Conservation (phyloP, 2,329 filamentous ascomycete genomes). For the Trichocomaceae sp. region DNA sequence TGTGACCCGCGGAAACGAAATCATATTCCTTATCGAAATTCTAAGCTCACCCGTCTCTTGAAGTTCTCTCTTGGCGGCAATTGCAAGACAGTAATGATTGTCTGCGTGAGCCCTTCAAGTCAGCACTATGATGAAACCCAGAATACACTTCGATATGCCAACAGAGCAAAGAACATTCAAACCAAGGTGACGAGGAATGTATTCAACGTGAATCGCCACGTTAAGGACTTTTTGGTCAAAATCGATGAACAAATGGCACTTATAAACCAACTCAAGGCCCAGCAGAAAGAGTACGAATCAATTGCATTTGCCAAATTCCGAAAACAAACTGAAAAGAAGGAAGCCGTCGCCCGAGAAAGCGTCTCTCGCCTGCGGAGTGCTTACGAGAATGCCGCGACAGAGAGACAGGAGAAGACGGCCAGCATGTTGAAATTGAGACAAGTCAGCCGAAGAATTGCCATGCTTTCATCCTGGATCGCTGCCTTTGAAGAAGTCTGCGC, state of each 20-base stretch:
- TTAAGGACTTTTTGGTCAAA: conserved; percentile 98
- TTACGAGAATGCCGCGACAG: conserved; percentile 70
- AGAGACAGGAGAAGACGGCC: conserved; percentile 70
- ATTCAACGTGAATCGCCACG: conserved; percentile 97
- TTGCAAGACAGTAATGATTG: conserved; percentile 99
- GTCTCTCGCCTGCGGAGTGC: conserved; percentile 71
- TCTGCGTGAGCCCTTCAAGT: conserved; percentile 93
- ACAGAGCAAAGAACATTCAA: conserved; percentile 98
- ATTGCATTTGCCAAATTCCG: conserved; percentile 80
- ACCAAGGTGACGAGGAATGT: conserved; percentile 99
- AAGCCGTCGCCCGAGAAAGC: conserved; percentile 68
- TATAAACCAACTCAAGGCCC: conserved; percentile 89
- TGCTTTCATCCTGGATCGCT: conserved; percentile 87
- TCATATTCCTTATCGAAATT: conserved; percentile 95
- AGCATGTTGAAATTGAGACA: conserved; percentile 77
- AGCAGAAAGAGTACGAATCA: conserved; percentile 82
- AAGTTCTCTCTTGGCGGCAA: conserved; percentile 98
- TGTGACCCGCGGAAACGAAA: conserved; percentile 88
- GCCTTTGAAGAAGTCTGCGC: conserved; percentile 82
- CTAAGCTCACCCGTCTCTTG: conserved; percentile 86
- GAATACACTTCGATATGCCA: conserved; percentile 94
- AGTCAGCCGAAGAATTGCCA: conserved; percentile 74
- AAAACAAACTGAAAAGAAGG: conserved; percentile 82
- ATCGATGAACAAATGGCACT: conserved; percentile 97
- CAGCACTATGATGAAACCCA: conserved; percentile 97